Evolutionary conservation across 306 rosid species (phyloP).

Genomic region (Abrus precatorius): DNA sequence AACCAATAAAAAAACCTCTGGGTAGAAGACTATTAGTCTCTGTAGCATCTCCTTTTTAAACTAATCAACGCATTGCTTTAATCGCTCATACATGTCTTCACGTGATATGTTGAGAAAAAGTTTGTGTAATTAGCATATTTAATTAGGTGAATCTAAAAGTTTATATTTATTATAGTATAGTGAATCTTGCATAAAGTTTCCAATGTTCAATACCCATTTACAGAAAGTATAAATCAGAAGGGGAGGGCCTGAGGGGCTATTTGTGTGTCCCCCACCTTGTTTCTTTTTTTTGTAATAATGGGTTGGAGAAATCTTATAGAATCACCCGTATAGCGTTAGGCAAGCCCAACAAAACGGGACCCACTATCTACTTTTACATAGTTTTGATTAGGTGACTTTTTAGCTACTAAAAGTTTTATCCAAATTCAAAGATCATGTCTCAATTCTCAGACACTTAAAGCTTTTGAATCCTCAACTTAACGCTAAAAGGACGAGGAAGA

Average conservation of each 20-base stretch:
- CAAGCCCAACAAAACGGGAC: constrained; percentile 69
- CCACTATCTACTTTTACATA: constrained; percentile 52
- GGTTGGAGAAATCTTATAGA: constrained; percentile 71
- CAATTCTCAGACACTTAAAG: constrained; percentile 40
- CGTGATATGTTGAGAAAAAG: constrained; percentile 47
- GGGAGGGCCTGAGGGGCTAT: constrained; percentile 42
- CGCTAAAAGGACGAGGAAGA: constrained; percentile 37
- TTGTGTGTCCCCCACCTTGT: constrained; percentile 50
- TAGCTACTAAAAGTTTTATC: constrained; percentile 56
- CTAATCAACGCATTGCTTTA: constrained; percentile 48
- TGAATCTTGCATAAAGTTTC: neutral
- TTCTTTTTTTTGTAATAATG: constrained; percentile 41
- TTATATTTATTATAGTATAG: neutral
- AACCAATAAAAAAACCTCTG: neutral
- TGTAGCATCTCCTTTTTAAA: constrained; percentile 52
- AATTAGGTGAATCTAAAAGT: constrained; percentile 42
- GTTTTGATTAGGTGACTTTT: constrained; percentile 56
- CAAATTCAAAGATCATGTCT: constrained; percentile 58
- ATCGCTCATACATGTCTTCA: constrained; percentile 48
- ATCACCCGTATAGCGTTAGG: constrained; percentile 59
- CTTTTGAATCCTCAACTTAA: constrained; percentile 43
- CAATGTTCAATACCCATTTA: neutral
- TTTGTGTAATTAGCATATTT: constrained; percentile 19
- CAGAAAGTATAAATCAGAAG: neutral
- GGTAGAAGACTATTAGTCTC: constrained; percentile 39